Evolutionary conservation across 345 rosid genomes (phyloP).

Genomic region (Bruguiera parviflora): DNA sequence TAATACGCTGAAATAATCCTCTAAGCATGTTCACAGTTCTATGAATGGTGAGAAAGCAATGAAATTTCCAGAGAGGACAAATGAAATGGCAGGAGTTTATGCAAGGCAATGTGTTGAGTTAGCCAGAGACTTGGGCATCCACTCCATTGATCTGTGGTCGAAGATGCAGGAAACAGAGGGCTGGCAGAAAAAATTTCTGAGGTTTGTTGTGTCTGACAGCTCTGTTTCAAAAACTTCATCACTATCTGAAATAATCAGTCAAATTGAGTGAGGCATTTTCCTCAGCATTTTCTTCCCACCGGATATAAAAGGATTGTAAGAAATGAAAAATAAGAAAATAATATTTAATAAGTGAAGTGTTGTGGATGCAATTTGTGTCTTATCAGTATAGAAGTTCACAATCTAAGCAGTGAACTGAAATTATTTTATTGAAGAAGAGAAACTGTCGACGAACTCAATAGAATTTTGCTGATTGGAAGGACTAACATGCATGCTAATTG

Average conservation of each 20-base stretch:
- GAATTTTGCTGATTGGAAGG: background rate
- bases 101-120: constrained; percentile 64
- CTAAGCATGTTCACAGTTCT: constrained; percentile 43
- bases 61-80: constrained; percentile 70
- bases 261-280: background rate
- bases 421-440: background rate
- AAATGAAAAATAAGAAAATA: background rate
- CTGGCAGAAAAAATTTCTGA: constrained; percentile 76
- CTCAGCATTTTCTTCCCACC: too few species aligned
- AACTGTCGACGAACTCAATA: background rate
- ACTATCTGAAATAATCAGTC: background rate
- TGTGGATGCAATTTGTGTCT: background rate
- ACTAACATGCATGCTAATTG: constrained; percentile 11
- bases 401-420: too few species aligned
- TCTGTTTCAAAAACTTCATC: background rate
- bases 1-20: constrained; percentile 8
- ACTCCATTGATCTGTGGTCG: constrained; percentile 68
- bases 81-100: constrained; percentile 68
- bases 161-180: constrained; percentile 77
- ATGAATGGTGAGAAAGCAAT: constrained; percentile 66
- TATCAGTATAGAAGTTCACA: background rate
- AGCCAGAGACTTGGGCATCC: constrained; percentile 57
- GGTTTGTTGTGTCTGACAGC: constrained; percentile 40
- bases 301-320: too few species aligned
- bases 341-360: background rate